These are phyloP conservation scores for Backusella mclennaniae DNA, from an alignment of 192 early-diverging fungal genomes.

Conservation along the genomic window DNA sequence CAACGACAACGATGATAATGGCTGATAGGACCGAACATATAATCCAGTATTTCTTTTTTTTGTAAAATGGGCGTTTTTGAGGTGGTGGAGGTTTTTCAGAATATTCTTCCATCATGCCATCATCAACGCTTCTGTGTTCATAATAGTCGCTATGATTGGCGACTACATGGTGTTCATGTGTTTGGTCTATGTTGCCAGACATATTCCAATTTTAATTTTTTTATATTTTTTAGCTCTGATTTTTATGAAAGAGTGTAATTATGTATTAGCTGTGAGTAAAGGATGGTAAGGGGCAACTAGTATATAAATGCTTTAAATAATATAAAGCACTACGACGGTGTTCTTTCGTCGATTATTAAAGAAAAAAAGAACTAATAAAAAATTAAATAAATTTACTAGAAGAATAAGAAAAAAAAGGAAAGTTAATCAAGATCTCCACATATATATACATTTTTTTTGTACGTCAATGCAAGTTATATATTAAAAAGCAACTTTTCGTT, in stretches of 20 bases:
- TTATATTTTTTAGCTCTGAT: neutral
- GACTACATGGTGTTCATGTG: slow-evolving; percentile 6
- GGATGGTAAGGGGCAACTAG: neutral
- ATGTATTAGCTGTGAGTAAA: neutral
- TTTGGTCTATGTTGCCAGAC: neutral
- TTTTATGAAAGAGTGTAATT: slow-evolving; percentile 3
- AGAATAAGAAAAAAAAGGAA: neutral
- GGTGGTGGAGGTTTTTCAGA: slow-evolving; percentile 29
- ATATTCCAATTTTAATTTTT: neutral
- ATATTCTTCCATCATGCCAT: slow-evolving; percentile 29
- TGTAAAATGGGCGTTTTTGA: slow-evolving; percentile 38
- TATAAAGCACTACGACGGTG: neutral
- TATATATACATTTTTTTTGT: neutral
- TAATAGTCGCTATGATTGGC: slow-evolving; percentile 8
- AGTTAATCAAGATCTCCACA: neutral
- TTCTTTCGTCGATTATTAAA: neutral
- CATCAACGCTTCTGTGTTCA: neutral
- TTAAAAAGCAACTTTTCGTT: neutral
- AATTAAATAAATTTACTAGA: neutral
- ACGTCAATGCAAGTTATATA: neutral
- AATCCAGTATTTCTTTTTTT: slow-evolving; percentile 52
- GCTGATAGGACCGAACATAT: slow-evolving; percentile 48
- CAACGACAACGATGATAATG: slow-evolving; percentile 43
- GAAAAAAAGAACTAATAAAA: slow-evolving; percentile 1
- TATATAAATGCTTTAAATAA: neutral